Conservation (phyloP, 352 stramenopile genomes). For the Globisporangium irregulare region DNA sequence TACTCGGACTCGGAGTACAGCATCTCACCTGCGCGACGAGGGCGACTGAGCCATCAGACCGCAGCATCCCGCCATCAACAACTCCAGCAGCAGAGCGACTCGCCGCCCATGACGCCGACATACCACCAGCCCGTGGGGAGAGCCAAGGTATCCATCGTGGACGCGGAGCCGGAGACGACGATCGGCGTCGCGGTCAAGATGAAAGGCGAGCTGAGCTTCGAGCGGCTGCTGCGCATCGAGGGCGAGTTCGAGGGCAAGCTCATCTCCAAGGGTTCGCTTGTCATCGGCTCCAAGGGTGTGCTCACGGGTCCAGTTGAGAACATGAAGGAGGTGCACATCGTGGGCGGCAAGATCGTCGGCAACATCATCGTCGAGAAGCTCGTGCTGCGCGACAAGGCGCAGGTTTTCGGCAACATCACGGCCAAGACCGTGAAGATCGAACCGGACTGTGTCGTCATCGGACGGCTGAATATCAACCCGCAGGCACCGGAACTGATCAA, state of each 20-base stretch:
- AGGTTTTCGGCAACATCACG: constrained; percentile 89
- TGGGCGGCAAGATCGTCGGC: constrained; percentile 82
- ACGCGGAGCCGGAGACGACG: constrained; percentile 76
- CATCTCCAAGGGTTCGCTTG: constrained; percentile 85
- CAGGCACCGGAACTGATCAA: constrained; percentile 83
- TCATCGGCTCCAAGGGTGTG: constrained; percentile 79
- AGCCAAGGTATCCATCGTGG: constrained; percentile 65
- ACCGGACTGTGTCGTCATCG: constrained; percentile 82
- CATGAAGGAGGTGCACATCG: constrained; percentile 88
- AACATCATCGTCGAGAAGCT: constrained; percentile 87
- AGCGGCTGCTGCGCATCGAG: constrained; percentile 86
- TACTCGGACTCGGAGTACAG: constrained; percentile 68
- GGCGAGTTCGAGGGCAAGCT: constrained; percentile 89
- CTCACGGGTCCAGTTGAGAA: constrained; percentile 80
- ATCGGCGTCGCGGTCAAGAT: constrained; percentile 83
- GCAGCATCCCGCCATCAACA: constrained; percentile 6
- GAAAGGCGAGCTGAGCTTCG: constrained; percentile 90
- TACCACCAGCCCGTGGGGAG: constrained; percentile 36
- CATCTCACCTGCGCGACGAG: constrained; percentile 54
- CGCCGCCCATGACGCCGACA: constrained; percentile 59
- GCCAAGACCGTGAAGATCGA: constrained; percentile 89
- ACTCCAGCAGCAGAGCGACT: constrained; percentile 49
- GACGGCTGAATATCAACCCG: constrained; percentile 84
- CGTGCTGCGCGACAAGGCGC: constrained; percentile 79
- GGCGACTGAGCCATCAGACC: constrained; percentile 39